Evolutionary conservation across 2,329 filamentous ascomycete genomes (phyloP).

Genomic region (Coniochaeta sp.): DNA sequence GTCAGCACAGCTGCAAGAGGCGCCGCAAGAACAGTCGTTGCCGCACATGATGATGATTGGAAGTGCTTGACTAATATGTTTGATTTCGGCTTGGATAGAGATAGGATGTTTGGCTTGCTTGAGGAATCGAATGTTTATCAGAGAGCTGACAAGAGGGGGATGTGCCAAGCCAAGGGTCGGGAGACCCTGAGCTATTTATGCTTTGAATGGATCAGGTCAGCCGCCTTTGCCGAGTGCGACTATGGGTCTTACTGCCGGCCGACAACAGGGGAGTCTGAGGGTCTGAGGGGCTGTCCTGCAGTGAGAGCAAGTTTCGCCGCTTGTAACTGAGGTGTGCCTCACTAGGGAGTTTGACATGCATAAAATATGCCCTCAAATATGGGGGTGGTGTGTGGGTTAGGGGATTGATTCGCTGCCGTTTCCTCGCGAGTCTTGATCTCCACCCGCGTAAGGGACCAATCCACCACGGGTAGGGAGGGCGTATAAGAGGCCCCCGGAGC

Average conservation of each 20-base stretch:
- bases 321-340: not conserved
- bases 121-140: not conserved
- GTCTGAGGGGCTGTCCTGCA: not conserved
- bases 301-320: not conserved
- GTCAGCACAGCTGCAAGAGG: not conserved
- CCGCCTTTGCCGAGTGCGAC: conserved; percentile 1
- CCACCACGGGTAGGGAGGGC: not conserved
- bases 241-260: not conserved
- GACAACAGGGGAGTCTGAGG: not conserved
- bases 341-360: not conserved
- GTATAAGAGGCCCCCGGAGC: not conserved
- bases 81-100: not conserved
- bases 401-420: not conserved
- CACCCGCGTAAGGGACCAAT: not conserved
- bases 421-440: not conserved
- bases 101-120: not conserved
- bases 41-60: conserved; percentile 1
- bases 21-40: conserved; percentile 1
- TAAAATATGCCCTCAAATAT: conserved; percentile 1
- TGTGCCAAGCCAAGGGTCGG: not conserved
- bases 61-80: not conserved
- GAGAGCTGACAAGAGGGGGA: not conserved
- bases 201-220: not conserved
- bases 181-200: conserved; percentile 2
- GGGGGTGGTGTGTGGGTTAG: conserved; percentile 1